A percentile compares a stretch with the other conserved stretches of the same genome.
Conservation (phyloP, 495 filamentous ascomycete genomes). For the Astrothelium subdiscretum region DNA sequence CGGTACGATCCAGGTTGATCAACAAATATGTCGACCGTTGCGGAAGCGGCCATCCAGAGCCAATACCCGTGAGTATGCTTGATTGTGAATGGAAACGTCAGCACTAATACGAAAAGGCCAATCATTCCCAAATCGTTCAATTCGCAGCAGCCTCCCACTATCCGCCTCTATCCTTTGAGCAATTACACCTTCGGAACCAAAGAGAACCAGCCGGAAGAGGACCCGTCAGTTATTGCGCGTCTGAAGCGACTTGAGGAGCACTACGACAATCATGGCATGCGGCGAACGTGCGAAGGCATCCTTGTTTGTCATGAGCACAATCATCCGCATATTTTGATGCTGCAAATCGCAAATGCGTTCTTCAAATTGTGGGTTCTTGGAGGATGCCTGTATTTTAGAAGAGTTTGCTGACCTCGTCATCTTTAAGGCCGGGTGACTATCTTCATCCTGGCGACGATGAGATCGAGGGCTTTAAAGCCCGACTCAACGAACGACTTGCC, state of each 20-base stretch:
- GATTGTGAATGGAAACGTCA: background rate
- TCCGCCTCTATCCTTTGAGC: slow-evolving; percentile 87
- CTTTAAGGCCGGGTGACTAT: slow-evolving; percentile 74
- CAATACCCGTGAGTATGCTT: slow-evolving; percentile 17
- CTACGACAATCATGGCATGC: slow-evolving; percentile 86
- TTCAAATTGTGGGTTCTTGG: slow-evolving; percentile 68
- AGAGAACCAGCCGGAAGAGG: slow-evolving; percentile 94
- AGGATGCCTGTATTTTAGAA: background rate
- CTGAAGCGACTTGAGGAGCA: slow-evolving; percentile 90
- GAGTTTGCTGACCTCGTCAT: slow-evolving; percentile 8
- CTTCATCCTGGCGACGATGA: slow-evolving; percentile 84
- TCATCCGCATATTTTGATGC: slow-evolving; percentile 94
- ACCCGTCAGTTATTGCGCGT: slow-evolving; percentile 85
- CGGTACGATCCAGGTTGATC: background rate
- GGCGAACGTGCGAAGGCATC: slow-evolving; percentile 89
- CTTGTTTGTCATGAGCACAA: slow-evolving; percentile 98
- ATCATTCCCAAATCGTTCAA: slow-evolving; percentile 74
- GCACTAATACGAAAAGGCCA: slow-evolving; percentile 37
- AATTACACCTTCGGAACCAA: slow-evolving; percentile 99
- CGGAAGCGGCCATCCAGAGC: slow-evolving; percentile 22
- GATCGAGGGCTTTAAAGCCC: slow-evolving; percentile 81
- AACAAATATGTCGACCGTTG: slow-evolving; percentile 27
- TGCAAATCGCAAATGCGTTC: slow-evolving; percentile 98
- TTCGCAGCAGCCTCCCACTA: slow-evolving; percentile 76
- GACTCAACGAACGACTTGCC: slow-evolving; percentile 83